phyloP scores from a whole-genome alignment of 1,139 yeast species.

The Hemisphaericaspora lyxosophila region DNA sequence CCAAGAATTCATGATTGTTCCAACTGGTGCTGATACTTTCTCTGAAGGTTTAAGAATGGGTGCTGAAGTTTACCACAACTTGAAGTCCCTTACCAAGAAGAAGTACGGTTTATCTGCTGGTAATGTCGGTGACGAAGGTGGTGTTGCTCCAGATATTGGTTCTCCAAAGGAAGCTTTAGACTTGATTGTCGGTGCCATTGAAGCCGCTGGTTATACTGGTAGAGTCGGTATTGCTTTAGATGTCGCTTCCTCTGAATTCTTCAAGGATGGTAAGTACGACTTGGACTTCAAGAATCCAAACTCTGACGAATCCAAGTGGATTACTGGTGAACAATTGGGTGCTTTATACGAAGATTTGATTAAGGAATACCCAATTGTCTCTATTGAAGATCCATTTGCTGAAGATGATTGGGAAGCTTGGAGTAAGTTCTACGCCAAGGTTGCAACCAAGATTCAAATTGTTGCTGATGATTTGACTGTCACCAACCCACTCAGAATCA shows the following conservation, averaged over 20 bases:
- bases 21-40: constrained; percentile 83
- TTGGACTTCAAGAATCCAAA: constrained; percentile 95
- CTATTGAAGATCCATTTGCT: constrained; percentile 97
- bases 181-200: constrained; percentile 83
- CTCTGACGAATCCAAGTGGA: constrained; percentile 85
- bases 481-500: constrained; percentile 92
- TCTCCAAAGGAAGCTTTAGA: constrained; percentile 95
- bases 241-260: constrained; percentile 95
- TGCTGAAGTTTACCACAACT: constrained; percentile 93
- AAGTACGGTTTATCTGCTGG: constrained; percentile 96
- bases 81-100: constrained; percentile 87
- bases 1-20: constrained; percentile 99
- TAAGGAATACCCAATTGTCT: constrained; percentile 91
- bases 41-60: constrained; percentile 93
- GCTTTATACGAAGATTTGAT: constrained; percentile 74
- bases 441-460: constrained; percentile 73
- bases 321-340: constrained; percentile 83
- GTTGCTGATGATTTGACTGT: constrained; percentile 98
- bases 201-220: constrained; percentile 90
- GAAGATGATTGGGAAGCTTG: constrained; percentile 99
- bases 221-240: constrained; percentile 87
- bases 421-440: constrained; percentile 75
- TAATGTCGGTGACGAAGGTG: constrained; percentile 99
- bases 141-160: constrained; percentile 95
- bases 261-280: constrained; percentile 93